Base-by-base conservation (phyloP, 257 asterid genomes). In the Jasminum sambac region DNA sequence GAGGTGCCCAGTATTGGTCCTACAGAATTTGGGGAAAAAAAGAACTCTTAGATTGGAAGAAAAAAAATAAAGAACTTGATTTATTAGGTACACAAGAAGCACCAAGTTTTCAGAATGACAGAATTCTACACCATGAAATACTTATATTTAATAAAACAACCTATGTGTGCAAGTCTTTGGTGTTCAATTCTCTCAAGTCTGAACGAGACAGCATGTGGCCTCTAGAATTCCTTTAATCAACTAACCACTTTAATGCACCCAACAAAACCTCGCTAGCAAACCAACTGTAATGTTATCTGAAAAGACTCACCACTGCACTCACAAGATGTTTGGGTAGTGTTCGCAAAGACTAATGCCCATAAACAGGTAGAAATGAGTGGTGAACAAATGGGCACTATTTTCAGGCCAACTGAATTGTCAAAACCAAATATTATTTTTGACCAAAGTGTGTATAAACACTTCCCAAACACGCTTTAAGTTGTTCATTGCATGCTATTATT, bases 1-100 rank as follows among this genome's bases (percentile, higher is more conserved):
- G 88, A 70, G 98, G 98, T 59, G 96, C 95, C 96, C 97, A 88
- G 73, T 87, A 92, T 78, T 90, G 93, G 72, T 92, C 97, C 98
- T 93, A 76, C 37, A 64, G 38, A 46, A 71, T 1, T 30, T 30
- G 4, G 36, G 36, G 4, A 13, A 62, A 44, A 58, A 70, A 13
- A 67, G 46, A 19, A 63, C 36, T 13, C n/a, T 14, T 1, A 72
- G 66, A 71, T 66, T 63, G 72, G 80, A 71, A 72, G 66, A 73
- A 8, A 16, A 59, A 43, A 8, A 40, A 68, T 13, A 12, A 42
- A 21, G 39, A 64, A 71, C 59, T 46, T 23, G 63, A 71, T 65
- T 52, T 65, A 66, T 40, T 52, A 16, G 44, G 57, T n/a, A n/a
- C 34, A 62, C 59, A 41, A 36, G n/a, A 1, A 52, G 58, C 9